Evolutionary conservation across 768 basidiomycete genomes (phyloP), one percentile per base, ranked within the genome.

Genomic region (Trametes gibbosa): DNA sequence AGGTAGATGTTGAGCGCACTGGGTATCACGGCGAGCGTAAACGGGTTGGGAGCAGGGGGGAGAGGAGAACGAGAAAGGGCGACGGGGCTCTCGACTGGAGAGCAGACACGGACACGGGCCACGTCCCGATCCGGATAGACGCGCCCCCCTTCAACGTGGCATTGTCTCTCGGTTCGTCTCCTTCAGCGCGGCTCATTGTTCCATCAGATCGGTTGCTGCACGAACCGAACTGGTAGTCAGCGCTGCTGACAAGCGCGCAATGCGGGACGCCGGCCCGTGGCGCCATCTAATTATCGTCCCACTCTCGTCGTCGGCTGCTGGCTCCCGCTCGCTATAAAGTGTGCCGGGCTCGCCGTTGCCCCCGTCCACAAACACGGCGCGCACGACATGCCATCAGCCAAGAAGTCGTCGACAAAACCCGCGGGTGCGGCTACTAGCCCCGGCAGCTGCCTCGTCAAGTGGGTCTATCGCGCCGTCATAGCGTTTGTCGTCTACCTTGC

Each of bases 401-500:
- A 50, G 34, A 53, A 45, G 42, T n/a, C 13, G 32, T 45, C 42
- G 7, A 9, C 25, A 24, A 27, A 35, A 10, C 10, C 42, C 52
- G 21, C 37, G 42, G 23, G 47, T 29, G 47, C 47, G 29, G 17
- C 24, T n/a, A 49, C 48, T 2, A 50, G 21, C 19, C 50, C 50
- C 19, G 37, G 50, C 35, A 35, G 35, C 34, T 37, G 19, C 19
- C 64, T 72, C 46, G 68, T 42, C 55, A 76, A 69, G 58, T 79
- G 77, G 77, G 56, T 70, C 2, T 41, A 62, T 16, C 68, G 75
- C 43, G 67, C 58, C 39, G 57, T 67, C 29, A 23, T 71, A 37
- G 35, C 74, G 1, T 68, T 65, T 25, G 39, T 72, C 4, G 25
- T 77, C n/a, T 69, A 63, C 42, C 73, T 73, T 8, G 63, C 75